Evolutionary conservation across 2,329 filamentous ascomycete genomes (phyloP), one percentile per base, ranked within the genome.

Genomic region (Elsinoe batatas): DNA sequence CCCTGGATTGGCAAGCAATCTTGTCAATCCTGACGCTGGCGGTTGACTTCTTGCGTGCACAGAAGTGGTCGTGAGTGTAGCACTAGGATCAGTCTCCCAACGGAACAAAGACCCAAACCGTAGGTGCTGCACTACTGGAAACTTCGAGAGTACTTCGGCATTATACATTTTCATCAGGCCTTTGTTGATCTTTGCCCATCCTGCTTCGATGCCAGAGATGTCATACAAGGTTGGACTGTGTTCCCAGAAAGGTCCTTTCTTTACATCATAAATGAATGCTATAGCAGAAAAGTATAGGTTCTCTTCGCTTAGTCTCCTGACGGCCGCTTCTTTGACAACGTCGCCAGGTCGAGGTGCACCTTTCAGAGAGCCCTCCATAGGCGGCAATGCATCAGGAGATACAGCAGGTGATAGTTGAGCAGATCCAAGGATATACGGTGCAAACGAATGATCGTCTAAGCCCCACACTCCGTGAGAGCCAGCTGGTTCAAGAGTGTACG

Each of bases 161-260:
- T 94, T 90, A 74, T 91, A 98, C 93, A 98, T 98, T 72, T 97
- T 98, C 65, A 98, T 82, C 93, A 98, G 97, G 53, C 93, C 93
- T 63, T 77, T 78, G 72, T 98, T 97, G 65, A 98, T 95, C 75
- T 98, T 98, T 35, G 87, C 93, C 93, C 93, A 98, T n/a, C 93
- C 75, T 26, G 74, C 84, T 62, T 82, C 83, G 60, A 98, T 87
- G 10, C 93, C 93, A 0, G 89, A 95, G 40, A 98, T 89, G 69
- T 98, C 91, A 68, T 86, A 98, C 11, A 98, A 74, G 61, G 95
- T 91, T 0, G 91, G 91, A 61, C 89, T 95, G 68, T 98, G 91
- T 61, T 78, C 75, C 91, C 93, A 97, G 67, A 98, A 98, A 0
- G 93, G 91, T 0, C 93, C 93, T 60, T 79, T 91, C 68, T 98